Percentiles rank a stretch among this genome's conserved stretches.
These are phyloP conservation scores for Colletotrichum sp. DNA, from an alignment of 2,329 filamentous ascomycete species.

Conservation along the genomic window DNA sequence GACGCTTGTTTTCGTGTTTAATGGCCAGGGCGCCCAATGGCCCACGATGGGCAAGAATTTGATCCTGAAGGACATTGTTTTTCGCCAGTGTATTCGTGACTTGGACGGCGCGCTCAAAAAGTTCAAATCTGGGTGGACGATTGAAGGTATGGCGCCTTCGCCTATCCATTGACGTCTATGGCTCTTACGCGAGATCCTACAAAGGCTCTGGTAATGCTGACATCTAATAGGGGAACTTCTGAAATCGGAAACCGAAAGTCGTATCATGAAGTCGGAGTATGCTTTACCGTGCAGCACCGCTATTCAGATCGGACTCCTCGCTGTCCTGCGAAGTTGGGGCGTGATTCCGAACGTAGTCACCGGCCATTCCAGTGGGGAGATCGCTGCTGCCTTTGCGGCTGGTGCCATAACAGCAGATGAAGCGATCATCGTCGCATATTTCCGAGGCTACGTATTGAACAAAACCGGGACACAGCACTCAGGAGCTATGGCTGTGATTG, in stretches of 20 bases:
- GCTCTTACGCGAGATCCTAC: background rate
- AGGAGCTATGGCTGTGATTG: conserved; percentile 42
- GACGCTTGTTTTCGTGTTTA: conserved; percentile 14
- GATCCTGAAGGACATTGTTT: background rate
- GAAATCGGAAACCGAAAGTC: background rate
- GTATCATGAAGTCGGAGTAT: conserved; percentile 18
- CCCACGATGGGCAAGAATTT: conserved; percentile 14
- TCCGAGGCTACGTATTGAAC: conserved; percentile 33
- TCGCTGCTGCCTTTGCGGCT: conserved; percentile 47
- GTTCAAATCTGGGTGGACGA: background rate
- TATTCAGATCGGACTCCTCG: conserved; percentile 44
- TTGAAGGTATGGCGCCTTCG: background rate
- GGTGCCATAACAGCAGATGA: conserved; percentile 36
- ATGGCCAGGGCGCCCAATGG: conserved; percentile 23
- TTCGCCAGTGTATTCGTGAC: conserved; percentile 9
- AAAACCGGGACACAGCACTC: background rate
- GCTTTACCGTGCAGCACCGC: conserved; percentile 38
- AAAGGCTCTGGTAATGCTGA: background rate
- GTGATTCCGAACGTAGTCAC: conserved; percentile 38
- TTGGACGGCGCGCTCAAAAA: conserved; percentile 37
- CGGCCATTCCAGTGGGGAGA: conserved; percentile 50
- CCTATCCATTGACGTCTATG: background rate
- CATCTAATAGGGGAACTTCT: conserved; percentile 10
- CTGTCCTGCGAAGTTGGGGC: conserved; percentile 36
- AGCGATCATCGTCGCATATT: conserved; percentile 40